Base-by-base conservation (phyloP, 768 basidiomycete genomes). In the Hygrocybe punicea region DNA sequence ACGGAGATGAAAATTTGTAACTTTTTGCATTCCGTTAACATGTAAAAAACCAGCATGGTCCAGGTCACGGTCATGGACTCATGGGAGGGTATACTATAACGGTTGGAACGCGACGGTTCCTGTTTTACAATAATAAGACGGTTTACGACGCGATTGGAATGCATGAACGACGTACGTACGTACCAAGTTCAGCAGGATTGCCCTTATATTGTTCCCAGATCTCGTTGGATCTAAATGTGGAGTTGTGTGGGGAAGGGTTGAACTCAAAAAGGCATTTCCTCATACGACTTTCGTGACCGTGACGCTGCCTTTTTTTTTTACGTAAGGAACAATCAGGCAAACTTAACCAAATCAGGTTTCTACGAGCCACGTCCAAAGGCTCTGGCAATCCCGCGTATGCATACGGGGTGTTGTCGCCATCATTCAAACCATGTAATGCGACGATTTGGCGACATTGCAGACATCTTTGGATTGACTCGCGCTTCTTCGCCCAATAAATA, bases 341-440 rank as follows among this genome's bases (percentile, higher is more conserved):
- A n/a, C n/a, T n/a, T n/a, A n/a, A n/a, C n/a, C n/a, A n/a, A n/a
- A n/a, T n/a, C n/a, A n/a, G n/a, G n/a, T n/a, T 21, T 23, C 21
- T 5, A 23, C 21, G 40, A 14, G 11, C 40, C 6, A n/a, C 17
- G 45, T 47, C n/a, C 11, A 13, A 17, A n/a, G 7, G 45, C 16
- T 23, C 11, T n/a, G 11, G 11, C 19, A 47, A 13, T 47, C 45
- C 61, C 65, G 75, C 75, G 76, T 69, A 79, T 79, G 78, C 72
- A 77, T 77, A 77, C 70, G 62, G 68, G 69, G 55, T 65, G 65
- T 62, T 68, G 67, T 63, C 64, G 57, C 56, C 56, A 61, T 60
- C 62, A 55, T 65, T 64, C 69, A 66, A 72, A 69, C 62, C 69
- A 77, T 77, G 76, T 76, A 77, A 71, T 67, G 69, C 65, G 68